phyloP scores from a whole-genome alignment of 306 rosid genomes.

The Vachellia pachyceras region DNA sequence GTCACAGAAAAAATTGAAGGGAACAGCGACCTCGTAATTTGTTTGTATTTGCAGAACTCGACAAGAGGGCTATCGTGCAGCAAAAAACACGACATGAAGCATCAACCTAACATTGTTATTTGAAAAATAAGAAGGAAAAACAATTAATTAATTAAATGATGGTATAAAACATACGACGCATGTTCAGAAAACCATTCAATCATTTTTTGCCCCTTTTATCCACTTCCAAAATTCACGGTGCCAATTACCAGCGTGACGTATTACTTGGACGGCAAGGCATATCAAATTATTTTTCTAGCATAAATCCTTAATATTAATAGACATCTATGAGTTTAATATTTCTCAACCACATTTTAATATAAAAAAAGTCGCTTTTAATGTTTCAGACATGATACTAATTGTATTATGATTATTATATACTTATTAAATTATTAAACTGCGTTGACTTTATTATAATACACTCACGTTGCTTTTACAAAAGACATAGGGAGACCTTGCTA shows the following conservation, averaged over 20 bases:
- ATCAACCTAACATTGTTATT: background rate
- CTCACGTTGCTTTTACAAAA: background rate
- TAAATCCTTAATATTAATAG: background rate
- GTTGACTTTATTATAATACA: background rate
- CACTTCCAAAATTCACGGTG: background rate
- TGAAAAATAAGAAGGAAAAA: background rate
- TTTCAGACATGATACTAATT: background rate
- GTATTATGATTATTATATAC: too few species aligned
- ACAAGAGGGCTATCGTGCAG: background rate
- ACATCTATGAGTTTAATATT: background rate
- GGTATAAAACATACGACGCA: background rate
- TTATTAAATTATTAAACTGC: background rate
- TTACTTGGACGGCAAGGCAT: constrained; percentile 11
- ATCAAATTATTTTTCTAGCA: background rate
- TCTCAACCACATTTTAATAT: background rate
- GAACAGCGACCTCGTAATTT: background rate
- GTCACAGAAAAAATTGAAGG: background rate
- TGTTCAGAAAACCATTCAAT: background rate
- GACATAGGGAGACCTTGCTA: background rate
- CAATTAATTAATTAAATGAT: too few species aligned
- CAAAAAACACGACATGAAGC: background rate
- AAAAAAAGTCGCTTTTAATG: background rate
- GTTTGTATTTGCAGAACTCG: background rate
- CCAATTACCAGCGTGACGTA: background rate
- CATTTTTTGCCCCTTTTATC: background rate